phyloP scores from a whole-genome alignment of 208 protist species.

The Acanthamoeba healyi region DNA sequence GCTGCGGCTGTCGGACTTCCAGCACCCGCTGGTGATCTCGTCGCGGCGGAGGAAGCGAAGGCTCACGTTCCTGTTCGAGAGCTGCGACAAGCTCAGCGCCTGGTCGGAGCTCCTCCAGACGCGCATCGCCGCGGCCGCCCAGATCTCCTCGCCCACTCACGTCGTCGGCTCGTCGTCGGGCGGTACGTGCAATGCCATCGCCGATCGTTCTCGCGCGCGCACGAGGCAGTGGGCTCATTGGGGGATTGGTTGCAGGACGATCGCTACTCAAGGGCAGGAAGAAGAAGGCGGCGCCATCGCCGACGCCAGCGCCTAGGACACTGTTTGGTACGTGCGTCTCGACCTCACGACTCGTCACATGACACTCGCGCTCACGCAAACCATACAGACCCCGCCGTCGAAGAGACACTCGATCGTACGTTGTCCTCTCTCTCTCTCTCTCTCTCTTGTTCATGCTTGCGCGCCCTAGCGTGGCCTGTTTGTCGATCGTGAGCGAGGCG shows the following conservation, averaged over 20 bases:
- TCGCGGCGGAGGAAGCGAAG: not conserved
- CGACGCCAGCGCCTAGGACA: no score
- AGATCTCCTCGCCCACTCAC: not conserved
- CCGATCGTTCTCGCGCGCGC: no score
- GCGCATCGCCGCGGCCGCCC: not conserved
- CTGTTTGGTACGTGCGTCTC: not conserved
- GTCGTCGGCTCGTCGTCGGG: not conserved
- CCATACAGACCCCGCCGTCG: not conserved
- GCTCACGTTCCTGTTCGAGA: constrained; percentile 5
- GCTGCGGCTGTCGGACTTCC: not conserved
- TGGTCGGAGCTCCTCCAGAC: not conserved
- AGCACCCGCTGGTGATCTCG: not conserved
- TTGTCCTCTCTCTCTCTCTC: no score
- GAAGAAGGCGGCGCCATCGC: not conserved
- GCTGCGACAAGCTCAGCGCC: not conserved
- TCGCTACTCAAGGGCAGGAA: not conserved
- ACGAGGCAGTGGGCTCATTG: no score
- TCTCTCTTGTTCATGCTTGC: no score
- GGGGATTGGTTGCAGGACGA: not conserved
- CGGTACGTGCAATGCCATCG: no score
- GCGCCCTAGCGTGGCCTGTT: no score
- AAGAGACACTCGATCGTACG: not conserved
- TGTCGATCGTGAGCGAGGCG: no score
- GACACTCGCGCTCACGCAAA: no score
- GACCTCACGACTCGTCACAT: no score